A percentile compares a stretch with the other conserved stretches of the same genome.
phyloP scores from a whole-genome alignment of 192 early-diverging fungal species.

The Lobulomyces angularis region DNA sequence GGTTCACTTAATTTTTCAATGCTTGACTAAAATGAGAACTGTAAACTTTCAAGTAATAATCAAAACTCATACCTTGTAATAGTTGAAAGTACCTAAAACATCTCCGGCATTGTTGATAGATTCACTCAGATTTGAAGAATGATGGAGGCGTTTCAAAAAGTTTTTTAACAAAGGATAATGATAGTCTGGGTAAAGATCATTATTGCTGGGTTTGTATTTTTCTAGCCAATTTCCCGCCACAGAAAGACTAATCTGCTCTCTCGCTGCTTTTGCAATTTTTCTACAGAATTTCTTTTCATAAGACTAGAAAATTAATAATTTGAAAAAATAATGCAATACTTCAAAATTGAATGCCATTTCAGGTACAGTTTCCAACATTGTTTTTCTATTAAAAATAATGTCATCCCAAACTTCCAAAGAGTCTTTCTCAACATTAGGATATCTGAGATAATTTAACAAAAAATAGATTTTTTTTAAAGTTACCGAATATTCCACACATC shows the following conservation, averaged over 20 bases:
- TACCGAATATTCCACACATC: conserved; percentile 6
- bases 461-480: conserved; percentile 8
- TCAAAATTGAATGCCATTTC: neutral
- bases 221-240: conserved; percentile 38
- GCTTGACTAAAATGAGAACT: too few relatives aligned
- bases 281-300: conserved; percentile 12
- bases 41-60: too few relatives aligned
- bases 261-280: conserved; percentile 42
- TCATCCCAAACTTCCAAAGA: conserved; percentile 51
- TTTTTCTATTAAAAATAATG: conserved; percentile 29
- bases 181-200: conserved; percentile 14
- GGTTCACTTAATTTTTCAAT: too few relatives aligned
- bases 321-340: neutral
- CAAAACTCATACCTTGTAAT: too few relatives aligned
- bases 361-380: conserved; percentile 26
- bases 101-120: too few relatives aligned
- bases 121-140: too few relatives aligned
- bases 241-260: conserved; percentile 40
- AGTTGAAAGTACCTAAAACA: too few relatives aligned
- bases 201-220: conserved; percentile 2
- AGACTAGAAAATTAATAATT: neutral
- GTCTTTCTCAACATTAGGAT: conserved; percentile 31
- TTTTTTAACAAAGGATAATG: conserved; percentile 12
- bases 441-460: conserved; percentile 23
- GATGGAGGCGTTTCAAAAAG: too few relatives aligned